Percentiles rank a stretch among this genome's conserved stretches.
These are phyloP conservation scores for Lenzites betulinus DNA, from an alignment of 768 basidiomycete species.

Conservation along the genomic window DNA sequence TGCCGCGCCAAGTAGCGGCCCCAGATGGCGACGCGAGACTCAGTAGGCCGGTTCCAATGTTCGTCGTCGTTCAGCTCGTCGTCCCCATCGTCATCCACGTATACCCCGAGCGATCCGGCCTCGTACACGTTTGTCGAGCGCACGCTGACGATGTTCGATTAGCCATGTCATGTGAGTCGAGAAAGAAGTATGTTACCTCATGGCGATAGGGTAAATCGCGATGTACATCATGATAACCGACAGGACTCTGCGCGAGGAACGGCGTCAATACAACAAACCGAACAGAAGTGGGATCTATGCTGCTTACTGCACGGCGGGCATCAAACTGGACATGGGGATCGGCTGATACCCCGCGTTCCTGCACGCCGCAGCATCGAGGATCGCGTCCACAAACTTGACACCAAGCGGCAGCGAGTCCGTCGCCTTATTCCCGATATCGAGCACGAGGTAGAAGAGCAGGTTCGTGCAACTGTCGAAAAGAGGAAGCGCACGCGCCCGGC, in stretches of 20 bases:
- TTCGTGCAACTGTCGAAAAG: conserved; percentile 47
- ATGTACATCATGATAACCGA: conserved; percentile 95
- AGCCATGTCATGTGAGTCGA: neutral
- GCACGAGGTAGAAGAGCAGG: conserved; percentile 83
- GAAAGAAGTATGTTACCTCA: conserved; percentile 52
- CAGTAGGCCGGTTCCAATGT: conserved; percentile 26
- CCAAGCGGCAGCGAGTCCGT: conserved; percentile 72
- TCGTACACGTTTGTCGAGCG: conserved; percentile 54
- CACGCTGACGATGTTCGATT: conserved; percentile 32
- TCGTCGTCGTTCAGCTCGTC: conserved; percentile 49
- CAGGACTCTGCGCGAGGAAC: conserved; percentile 59
- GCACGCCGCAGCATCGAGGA: conserved; percentile 78
- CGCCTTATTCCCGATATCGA: conserved; percentile 77
- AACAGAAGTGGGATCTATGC: neutral
- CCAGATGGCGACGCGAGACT: conserved; percentile 37
- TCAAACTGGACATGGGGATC: conserved; percentile 64
- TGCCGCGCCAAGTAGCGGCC: conserved; percentile 43
- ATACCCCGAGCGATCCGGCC: conserved; percentile 37
- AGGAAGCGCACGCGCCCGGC: conserved; percentile 36
- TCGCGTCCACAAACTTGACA: conserved; percentile 65
- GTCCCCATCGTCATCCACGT: conserved; percentile 49
- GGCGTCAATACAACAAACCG: neutral
- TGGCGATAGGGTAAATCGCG: conserved; percentile 75
- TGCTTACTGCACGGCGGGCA: conserved; percentile 83
- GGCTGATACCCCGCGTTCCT: conserved; percentile 85